Evolutionary conservation across 768 basidiomycete genomes (phyloP).

Genomic region (Pisolithus microcarpus): DNA sequence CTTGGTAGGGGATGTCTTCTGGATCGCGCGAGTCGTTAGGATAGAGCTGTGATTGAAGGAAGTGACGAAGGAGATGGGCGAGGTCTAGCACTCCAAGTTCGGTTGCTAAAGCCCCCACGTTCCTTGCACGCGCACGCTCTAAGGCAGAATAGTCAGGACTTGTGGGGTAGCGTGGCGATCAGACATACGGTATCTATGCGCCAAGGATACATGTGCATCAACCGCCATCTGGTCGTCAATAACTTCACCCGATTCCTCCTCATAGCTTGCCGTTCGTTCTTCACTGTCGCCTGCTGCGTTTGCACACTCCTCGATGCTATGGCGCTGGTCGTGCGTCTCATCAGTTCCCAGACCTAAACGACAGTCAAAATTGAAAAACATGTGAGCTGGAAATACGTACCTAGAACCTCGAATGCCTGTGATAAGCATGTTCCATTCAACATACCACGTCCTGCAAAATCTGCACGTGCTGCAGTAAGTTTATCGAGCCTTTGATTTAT

Average conservation of each 20-base stretch:
- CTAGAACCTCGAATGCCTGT: no score
- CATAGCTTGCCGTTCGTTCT: background rate
- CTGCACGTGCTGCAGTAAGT: conserved; percentile 9
- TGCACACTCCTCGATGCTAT: background rate
- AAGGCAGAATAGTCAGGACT: background rate
- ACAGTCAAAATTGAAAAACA: background rate
- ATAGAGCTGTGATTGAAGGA: conserved; percentile 2
- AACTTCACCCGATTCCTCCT: background rate
- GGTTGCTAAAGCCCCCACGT: background rate
- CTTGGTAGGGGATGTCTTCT: no score
- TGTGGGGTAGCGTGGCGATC: background rate
- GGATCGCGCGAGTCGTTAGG: no score
- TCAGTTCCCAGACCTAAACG: background rate
- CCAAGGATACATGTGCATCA: background rate
- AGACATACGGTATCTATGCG: background rate
- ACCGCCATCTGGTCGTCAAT: background rate
- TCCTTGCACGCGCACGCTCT: background rate
- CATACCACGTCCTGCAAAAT: conserved; percentile 20
- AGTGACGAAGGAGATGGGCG: background rate
- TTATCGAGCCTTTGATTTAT: conserved; percentile 27
- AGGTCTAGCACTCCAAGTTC: background rate
- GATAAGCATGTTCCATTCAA: conserved; percentile 9
- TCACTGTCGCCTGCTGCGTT: background rate
- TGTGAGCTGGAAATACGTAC: background rate
- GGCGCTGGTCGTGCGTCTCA: background rate